phyloP scores from a whole-genome alignment of 129 eudicot species.

The Artemisia annua region DNA sequence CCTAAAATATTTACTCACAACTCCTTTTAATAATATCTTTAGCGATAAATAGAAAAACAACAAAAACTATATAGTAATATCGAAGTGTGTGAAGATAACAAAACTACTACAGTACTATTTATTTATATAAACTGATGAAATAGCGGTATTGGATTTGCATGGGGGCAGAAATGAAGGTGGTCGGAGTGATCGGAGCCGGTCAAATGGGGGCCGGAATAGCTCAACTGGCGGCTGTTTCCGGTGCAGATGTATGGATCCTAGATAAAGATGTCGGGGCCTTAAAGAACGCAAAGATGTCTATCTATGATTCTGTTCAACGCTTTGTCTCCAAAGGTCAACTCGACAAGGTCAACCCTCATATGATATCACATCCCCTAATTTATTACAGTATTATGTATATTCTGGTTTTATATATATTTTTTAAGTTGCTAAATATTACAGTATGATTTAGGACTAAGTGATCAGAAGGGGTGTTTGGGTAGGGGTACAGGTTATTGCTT shows the following conservation, averaged over 20 bases:
- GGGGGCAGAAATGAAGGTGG: conserved; percentile 46
- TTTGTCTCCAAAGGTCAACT: conserved; percentile 63
- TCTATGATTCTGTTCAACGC: conserved; percentile 63
- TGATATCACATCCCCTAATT: background rate
- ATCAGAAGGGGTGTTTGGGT: too few species aligned
- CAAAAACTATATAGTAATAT: too few species aligned
- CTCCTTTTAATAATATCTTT: too few species aligned
- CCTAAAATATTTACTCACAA: too few species aligned
- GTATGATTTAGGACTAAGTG: background rate
- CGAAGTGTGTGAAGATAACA: too few species aligned
- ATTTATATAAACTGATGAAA: too few species aligned
- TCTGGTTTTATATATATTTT: background rate
- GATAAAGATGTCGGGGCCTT: conserved; percentile 66
- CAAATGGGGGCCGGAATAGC: conserved; percentile 99
- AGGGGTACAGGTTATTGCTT: too few species aligned
- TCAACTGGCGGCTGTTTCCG: conserved; percentile 76
- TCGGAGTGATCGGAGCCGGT: conserved; percentile 95
- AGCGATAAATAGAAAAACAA: too few species aligned
- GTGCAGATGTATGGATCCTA: conserved; percentile 66
- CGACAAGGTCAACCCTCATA: conserved; percentile 47
- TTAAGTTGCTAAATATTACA: background rate
- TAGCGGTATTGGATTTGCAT: too few species aligned
- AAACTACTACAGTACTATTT: too few species aligned
- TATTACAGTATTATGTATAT: background rate
- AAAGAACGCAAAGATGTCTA: conserved; percentile 40